Conservation (phyloP, 495 filamentous ascomycete species). For the Neurospora discreta region DNA sequence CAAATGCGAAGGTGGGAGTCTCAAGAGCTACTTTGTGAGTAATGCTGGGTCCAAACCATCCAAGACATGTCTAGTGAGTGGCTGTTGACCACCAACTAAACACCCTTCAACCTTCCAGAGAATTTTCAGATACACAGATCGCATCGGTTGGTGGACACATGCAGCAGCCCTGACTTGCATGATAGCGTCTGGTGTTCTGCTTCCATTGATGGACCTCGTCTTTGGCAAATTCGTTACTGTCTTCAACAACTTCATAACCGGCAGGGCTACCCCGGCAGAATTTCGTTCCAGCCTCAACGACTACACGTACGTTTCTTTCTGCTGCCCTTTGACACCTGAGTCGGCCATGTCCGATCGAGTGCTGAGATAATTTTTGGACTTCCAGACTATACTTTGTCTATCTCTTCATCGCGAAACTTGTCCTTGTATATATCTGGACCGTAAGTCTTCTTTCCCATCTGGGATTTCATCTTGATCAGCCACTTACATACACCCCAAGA, state of each 20-base stretch:
- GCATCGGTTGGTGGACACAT: constrained; percentile 7
- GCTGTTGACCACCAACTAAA: background rate
- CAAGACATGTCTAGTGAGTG: background rate
- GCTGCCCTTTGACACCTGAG: background rate
- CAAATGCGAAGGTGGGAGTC: background rate
- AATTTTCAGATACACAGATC: constrained; percentile 10
- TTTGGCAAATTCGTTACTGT: constrained; percentile 22
- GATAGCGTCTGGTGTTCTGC: constrained; percentile 19
- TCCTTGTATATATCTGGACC: constrained; percentile 36
- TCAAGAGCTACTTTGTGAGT: background rate
- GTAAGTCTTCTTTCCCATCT: constrained; percentile 15
- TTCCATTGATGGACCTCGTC: constrained; percentile 28
- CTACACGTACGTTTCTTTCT: constrained; percentile 1
- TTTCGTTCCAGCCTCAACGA: constrained; percentile 11
- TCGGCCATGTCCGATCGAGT: background rate
- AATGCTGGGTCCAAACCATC: background rate
- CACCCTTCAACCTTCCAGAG: constrained; percentile 1
- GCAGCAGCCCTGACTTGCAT: constrained; percentile 5
- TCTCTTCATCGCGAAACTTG: constrained; percentile 41
- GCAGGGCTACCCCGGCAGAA: background rate
- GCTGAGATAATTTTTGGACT: background rate
- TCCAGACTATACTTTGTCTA: constrained; percentile 36
- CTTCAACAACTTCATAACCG: constrained; percentile 16
- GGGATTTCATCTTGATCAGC: background rate
- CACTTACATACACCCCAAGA: background rate